Evolutionary conservation across 2,329 filamentous ascomycete genomes (phyloP).

Genomic region (Botrytis paeoniae): DNA sequence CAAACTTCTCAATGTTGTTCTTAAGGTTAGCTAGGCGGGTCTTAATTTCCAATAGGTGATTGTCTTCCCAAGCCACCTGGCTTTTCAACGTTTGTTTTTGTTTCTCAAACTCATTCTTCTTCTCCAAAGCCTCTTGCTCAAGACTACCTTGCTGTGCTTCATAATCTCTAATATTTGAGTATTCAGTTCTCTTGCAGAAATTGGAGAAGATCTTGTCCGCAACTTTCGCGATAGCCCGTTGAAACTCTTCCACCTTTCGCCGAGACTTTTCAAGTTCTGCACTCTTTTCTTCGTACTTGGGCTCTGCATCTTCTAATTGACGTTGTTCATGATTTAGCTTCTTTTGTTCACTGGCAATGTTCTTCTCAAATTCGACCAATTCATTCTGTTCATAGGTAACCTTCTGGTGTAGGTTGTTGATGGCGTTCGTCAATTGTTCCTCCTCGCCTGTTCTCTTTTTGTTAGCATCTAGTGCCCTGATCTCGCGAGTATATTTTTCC

Average conservation of each 20-base stretch:
- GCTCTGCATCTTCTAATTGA: slow-evolving; percentile 72
- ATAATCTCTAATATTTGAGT: slow-evolving; percentile 86
- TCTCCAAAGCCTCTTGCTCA: slow-evolving; percentile 85
- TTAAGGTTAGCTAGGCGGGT: slow-evolving; percentile 68
- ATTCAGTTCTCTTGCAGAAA: slow-evolving; percentile 86
- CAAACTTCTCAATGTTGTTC: slow-evolving; percentile 61
- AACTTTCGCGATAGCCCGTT: slow-evolving; percentile 69
- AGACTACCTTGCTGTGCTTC: slow-evolving; percentile 89
- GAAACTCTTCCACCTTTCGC: slow-evolving; percentile 52
- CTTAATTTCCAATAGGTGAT: slow-evolving; percentile 55
- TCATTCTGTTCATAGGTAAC: slow-evolving; percentile 72
- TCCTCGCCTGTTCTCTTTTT: slow-evolving; percentile 75
- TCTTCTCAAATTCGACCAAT: slow-evolving; percentile 73
- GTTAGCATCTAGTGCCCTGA: slow-evolving; percentile 74
- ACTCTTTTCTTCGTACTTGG: slow-evolving; percentile 73
- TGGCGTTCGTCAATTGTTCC: slow-evolving; percentile 74
- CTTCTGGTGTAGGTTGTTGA: slow-evolving; percentile 75
- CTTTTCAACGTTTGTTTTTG: slow-evolving; percentile 74
- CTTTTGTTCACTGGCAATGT: slow-evolving; percentile 78
- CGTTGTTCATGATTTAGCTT: slow-evolving; percentile 71
- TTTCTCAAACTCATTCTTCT: slow-evolving; percentile 80
- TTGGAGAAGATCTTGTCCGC: slow-evolving; percentile 83
- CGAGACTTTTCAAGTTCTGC: slow-evolving; percentile 63
- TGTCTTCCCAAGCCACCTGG: slow-evolving; percentile 56
- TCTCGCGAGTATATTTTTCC: slow-evolving; percentile 72